Evolutionary conservation across 352 stramenopile genomes (phyloP).

Genomic region (Pythium grandisporangium): DNA sequence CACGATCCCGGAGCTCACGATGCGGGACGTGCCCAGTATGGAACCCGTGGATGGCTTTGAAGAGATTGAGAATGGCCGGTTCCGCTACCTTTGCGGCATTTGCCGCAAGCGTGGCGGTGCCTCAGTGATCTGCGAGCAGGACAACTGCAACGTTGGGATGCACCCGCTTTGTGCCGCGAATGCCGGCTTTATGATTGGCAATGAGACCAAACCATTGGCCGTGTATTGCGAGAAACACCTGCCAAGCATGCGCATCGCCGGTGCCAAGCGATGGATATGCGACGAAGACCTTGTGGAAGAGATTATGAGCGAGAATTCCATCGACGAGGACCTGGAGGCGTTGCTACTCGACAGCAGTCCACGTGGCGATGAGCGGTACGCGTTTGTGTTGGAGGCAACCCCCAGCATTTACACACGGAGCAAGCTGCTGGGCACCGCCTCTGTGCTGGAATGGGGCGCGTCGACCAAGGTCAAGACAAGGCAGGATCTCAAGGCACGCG

Average conservation of each 20-base stretch:
- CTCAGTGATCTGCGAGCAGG: slow-evolving; percentile 71
- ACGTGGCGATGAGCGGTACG: slow-evolving; percentile 37
- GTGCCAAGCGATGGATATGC: slow-evolving; percentile 77
- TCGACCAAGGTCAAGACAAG: slow-evolving; percentile 6
- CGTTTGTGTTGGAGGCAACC: slow-evolving; percentile 73
- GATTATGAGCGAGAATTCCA: slow-evolving; percentile 68
- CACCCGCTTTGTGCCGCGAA: slow-evolving; percentile 69
- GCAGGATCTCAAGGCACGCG: slow-evolving; percentile 16
- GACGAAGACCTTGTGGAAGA: slow-evolving; percentile 79
- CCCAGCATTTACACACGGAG: slow-evolving; percentile 40
- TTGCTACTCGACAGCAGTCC: slow-evolving; percentile 7
- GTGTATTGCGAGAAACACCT: slow-evolving; percentile 83
- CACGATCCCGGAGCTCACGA: slow-evolving; percentile 74
- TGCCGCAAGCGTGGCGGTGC: slow-evolving; percentile 74
- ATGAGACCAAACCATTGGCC: slow-evolving; percentile 49
- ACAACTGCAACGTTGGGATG: slow-evolving; percentile 72
- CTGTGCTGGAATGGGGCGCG: slow-evolving; percentile 21
- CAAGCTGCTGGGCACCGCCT: slow-evolving; percentile 30
- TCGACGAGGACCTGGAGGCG: slow-evolving; percentile 25
- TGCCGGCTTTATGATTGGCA: slow-evolving; percentile 75
- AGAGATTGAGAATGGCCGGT: slow-evolving; percentile 76
- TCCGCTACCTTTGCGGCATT: slow-evolving; percentile 72
- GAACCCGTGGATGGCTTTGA: slow-evolving; percentile 78
- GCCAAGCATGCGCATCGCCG: slow-evolving; percentile 44
- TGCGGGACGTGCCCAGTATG: slow-evolving; percentile 76